Conservation (phyloP, 768 basidiomycete genomes). For the Boletus edulis region DNA sequence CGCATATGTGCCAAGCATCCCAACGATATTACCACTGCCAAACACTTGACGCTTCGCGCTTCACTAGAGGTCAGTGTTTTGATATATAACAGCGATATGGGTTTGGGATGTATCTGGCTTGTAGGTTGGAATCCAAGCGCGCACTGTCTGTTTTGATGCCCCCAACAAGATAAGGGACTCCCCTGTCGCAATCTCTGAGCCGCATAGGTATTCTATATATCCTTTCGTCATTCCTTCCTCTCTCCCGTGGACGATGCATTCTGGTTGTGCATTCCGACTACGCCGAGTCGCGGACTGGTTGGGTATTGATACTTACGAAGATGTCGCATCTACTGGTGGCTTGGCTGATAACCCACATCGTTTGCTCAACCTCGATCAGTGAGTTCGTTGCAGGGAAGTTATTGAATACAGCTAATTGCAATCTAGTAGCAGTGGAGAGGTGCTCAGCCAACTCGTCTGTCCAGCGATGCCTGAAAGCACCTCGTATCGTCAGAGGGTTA, state of each 20-base stretch:
- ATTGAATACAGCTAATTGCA: conserved; percentile 5
- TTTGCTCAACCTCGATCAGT: conserved; percentile 38
- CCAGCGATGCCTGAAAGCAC: neutral
- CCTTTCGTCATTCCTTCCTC: conserved; percentile 57
- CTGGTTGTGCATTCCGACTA: conserved; percentile 51
- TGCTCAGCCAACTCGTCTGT: conserved; percentile 14
- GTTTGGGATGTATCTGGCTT: neutral
- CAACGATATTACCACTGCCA: conserved; percentile 41
- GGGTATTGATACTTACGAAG: conserved; percentile 33
- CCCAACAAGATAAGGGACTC: conserved; percentile 24
- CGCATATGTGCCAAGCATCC: conserved; percentile 51
- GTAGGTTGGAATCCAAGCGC: conserved; percentile 14
- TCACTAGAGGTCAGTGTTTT: conserved; percentile 47
- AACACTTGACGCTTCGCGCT: conserved; percentile 51
- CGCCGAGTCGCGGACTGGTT: conserved; percentile 66
- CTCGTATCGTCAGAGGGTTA: conserved; percentile 11
- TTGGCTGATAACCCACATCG: conserved; percentile 35
- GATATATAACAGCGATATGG: neutral
- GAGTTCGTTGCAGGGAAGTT: conserved; percentile 10
- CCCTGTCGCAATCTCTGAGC: conserved; percentile 29
- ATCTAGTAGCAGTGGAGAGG: conserved; percentile 13
- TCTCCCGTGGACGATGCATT: conserved; percentile 46
- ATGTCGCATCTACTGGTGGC: conserved; percentile 36
- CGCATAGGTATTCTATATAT: conserved; percentile 57
- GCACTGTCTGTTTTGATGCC: conserved; percentile 31